Evolutionary conservation across 192 early-diverging fungal species (phyloP).

Genomic region (Linnemannia hyalina): DNA sequence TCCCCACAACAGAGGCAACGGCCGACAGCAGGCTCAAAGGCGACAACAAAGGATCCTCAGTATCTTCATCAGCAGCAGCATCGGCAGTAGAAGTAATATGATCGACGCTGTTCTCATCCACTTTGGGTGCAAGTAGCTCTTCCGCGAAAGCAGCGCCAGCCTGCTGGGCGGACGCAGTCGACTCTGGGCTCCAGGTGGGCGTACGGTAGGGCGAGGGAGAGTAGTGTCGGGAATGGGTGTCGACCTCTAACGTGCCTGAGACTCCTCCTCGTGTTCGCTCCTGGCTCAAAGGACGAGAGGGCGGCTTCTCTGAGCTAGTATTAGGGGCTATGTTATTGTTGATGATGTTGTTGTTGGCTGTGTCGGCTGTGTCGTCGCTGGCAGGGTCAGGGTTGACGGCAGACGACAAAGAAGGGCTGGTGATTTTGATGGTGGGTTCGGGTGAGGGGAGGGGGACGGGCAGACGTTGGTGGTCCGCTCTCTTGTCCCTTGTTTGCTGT

Average conservation of each 20-base stretch:
- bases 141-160: not conserved
- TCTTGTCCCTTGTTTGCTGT: not conserved
- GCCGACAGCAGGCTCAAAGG: not conserved
- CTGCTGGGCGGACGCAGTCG: not conserved
- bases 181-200: constrained; percentile 4
- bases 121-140: not conserved
- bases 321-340: not conserved
- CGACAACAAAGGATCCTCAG: not conserved
- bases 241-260: not conserved
- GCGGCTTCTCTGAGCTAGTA: not conserved
- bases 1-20: not conserved
- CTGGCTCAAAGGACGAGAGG: not conserved
- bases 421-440: not conserved
- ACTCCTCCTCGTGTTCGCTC: not conserved
- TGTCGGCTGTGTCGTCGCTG: constrained; percentile 3
- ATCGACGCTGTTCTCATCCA: not conserved
- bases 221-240: not conserved
- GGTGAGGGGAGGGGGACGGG: not conserved
- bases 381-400: not conserved
- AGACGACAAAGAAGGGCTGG: not conserved
- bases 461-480: not conserved
- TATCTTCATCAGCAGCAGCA: not conserved
- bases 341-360: not conserved
- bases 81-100: not conserved
- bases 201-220: not conserved